phyloP scores from a whole-genome alignment of 2,329 filamentous ascomycete species.

The Penicillium olsonii region DNA sequence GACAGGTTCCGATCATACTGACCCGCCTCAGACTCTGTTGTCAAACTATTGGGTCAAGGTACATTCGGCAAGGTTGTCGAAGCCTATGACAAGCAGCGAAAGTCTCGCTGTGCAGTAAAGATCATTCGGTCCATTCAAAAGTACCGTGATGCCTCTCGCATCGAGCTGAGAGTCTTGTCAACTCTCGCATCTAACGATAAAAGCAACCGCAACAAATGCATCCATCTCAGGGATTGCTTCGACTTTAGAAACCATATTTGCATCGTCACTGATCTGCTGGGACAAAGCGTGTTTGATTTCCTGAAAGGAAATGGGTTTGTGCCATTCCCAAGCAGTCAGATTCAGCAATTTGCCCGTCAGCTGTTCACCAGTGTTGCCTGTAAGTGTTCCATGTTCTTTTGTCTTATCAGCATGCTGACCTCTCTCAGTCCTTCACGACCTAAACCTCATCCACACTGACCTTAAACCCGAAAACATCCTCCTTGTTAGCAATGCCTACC shows the following conservation, averaged over 20 bases:
- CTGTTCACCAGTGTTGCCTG: conserved; percentile 97
- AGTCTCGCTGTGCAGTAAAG: conserved; percentile 88
- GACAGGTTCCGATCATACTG: conserved; percentile 3
- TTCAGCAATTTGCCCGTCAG: conserved; percentile 93
- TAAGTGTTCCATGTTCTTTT: conserved; percentile 59
- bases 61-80: conserved; percentile 99
- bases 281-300: conserved; percentile 98
- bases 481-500: conserved; percentile 64
- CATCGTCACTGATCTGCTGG: conserved; percentile 74
- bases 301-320: conserved; percentile 94
- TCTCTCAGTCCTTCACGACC: conserved; percentile 79
- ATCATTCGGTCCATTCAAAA: conserved; percentile 98
- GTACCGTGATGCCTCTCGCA: conserved; percentile 92
- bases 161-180: conserved; percentile 88
- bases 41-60: conserved; percentile 88
- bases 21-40: conserved; percentile 70
- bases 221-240: conserved; percentile 94
- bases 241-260: conserved; percentile 97
- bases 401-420: conserved; percentile 27
- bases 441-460: conserved; percentile 93
- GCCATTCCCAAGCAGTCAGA: conserved; percentile 97
- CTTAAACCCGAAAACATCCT: conserved; percentile 70
- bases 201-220: conserved; percentile 91
- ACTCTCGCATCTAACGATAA: conserved; percentile 90
- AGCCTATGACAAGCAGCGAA: conserved; percentile 75